Evolutionary conservation across 192 early-diverging fungal genomes (phyloP).

Genomic region (Coemansia sp.): DNA sequence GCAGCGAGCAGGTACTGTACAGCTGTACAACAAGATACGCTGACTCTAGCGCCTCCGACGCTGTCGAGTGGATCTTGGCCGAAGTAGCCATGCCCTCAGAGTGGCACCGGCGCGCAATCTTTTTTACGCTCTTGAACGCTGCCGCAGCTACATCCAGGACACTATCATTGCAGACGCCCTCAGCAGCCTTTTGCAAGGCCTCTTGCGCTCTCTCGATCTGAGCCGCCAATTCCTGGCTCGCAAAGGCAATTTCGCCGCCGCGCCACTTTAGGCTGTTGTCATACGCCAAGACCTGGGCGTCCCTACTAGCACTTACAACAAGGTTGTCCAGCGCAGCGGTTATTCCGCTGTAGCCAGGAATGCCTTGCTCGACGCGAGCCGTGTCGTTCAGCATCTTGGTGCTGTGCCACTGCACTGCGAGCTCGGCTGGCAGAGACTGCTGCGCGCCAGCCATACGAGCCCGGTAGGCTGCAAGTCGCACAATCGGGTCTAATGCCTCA

Average conservation of each 20-base stretch:
- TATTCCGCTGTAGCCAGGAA: slow-evolving; percentile 10
- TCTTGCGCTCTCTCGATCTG: slow-evolving; percentile 12
- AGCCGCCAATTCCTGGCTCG: slow-evolving; percentile 17
- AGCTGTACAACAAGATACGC: slow-evolving; percentile 32
- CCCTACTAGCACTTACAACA: not conserved
- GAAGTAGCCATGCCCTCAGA: slow-evolving; percentile 20
- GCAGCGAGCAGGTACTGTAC: slow-evolving; percentile 17
- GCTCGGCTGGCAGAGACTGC: slow-evolving; percentile 19
- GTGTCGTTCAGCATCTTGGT: slow-evolving; percentile 6
- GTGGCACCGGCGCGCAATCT: slow-evolving; percentile 18
- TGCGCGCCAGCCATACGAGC: slow-evolving; percentile 31
- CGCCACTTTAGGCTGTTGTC: slow-evolving; percentile 33
- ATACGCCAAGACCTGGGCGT: not conserved
- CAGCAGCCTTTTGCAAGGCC: not conserved
- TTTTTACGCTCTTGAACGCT: slow-evolving; percentile 13
- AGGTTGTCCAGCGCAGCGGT: slow-evolving; percentile 11
- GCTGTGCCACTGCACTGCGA: slow-evolving; percentile 36
- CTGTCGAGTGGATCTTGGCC: slow-evolving; percentile 21
- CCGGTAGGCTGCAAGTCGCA: slow-evolving; percentile 45
- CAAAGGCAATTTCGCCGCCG: slow-evolving; percentile 19
- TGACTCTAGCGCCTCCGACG: slow-evolving; percentile 22
- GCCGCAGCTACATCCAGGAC: not conserved
- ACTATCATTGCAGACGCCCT: not conserved
- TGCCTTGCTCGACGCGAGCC: slow-evolving; percentile 5
- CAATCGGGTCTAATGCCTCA: slow-evolving; percentile 36